phyloP scores from a whole-genome alignment of 352 stramenopile species.

The Phytophthora ramorum region DNA sequence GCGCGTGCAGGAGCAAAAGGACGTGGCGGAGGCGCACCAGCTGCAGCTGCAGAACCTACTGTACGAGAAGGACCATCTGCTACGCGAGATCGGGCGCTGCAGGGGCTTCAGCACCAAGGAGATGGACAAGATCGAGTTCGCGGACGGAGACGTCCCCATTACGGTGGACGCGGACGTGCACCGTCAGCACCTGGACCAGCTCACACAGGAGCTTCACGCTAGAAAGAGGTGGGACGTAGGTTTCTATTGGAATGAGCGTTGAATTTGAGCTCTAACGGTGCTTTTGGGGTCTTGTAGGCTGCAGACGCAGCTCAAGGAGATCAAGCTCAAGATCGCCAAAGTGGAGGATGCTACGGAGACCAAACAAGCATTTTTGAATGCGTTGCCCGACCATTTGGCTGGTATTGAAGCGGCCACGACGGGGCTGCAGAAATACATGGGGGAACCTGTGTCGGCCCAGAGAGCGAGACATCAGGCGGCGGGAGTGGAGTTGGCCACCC shows the following conservation, averaged over 20 bases:
- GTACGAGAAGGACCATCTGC: slow-evolving; percentile 85
- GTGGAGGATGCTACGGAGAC: slow-evolving; percentile 58
- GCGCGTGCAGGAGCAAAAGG: slow-evolving; percentile 77
- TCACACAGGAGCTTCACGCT: slow-evolving; percentile 67
- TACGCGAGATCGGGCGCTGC: slow-evolving; percentile 81
- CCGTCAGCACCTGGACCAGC: slow-evolving; percentile 66
- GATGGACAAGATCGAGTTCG: slow-evolving; percentile 85
- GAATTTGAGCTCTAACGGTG: not conserved
- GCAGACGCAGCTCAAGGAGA: slow-evolving; percentile 61
- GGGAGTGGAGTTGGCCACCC: slow-evolving; percentile 49
- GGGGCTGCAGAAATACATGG: slow-evolving; percentile 73
- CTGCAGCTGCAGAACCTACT: slow-evolving; percentile 83
- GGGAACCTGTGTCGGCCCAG: slow-evolving; percentile 47
- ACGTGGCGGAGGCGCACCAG: slow-evolving; percentile 77
- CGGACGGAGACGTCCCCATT: slow-evolving; percentile 59
- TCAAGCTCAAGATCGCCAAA: slow-evolving; percentile 67
- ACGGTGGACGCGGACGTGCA: slow-evolving; percentile 58
- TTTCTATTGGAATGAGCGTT: not conserved
- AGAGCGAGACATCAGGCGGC: slow-evolving; percentile 53
- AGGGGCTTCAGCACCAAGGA: slow-evolving; percentile 76
- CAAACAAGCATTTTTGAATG: slow-evolving; percentile 70
- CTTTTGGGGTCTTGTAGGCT: slow-evolving; percentile 37
- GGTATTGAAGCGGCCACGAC: slow-evolving; percentile 65
- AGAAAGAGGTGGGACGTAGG: slow-evolving; percentile 49
- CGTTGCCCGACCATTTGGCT: slow-evolving; percentile 54